Conservation (phyloP, 192 early-diverging fungal species). For the Chytriomyces sp. region DNA sequence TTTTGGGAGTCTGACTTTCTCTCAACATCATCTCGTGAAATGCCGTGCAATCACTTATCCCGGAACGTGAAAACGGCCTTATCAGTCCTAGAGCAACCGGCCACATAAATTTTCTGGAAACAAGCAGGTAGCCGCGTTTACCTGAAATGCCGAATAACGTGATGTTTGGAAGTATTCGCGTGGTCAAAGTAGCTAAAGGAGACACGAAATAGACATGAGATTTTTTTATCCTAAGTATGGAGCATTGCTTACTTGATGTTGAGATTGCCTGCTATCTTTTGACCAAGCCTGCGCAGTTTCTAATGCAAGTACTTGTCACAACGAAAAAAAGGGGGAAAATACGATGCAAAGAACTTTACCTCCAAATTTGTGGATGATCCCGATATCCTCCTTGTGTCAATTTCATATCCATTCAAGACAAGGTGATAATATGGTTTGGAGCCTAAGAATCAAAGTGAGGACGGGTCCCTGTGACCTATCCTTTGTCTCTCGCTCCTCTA, state of each 20-base stretch:
- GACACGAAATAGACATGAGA: not conserved
- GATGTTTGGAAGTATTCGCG: constrained; percentile 32
- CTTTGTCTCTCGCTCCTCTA: not conserved
- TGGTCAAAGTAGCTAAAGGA: constrained; percentile 34
- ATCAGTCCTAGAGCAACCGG: too few species aligned
- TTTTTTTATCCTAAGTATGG: not conserved
- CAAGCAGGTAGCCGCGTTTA: not conserved
- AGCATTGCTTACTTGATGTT: constrained; percentile 32
- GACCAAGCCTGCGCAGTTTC: constrained; percentile 32
- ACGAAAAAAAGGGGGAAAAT: not conserved
- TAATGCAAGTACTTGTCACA: not conserved
- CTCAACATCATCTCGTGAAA: too few species aligned
- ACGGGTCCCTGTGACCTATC: not conserved
- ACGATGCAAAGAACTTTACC: not conserved
- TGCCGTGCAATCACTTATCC: too few species aligned
- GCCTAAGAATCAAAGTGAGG: constrained; percentile 2
- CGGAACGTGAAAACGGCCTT: too few species aligned
- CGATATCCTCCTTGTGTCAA: constrained; percentile 28
- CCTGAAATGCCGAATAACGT: constrained; percentile 40
- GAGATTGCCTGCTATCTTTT: constrained; percentile 32
- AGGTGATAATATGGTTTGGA: constrained; percentile 31
- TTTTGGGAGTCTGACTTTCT: too few species aligned
- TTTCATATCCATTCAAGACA: constrained; percentile 33
- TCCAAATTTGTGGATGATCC: constrained; percentile 32
- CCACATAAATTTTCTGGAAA: not conserved